Percentiles rank a stretch among this genome's conserved stretches.
Evolutionary conservation across 2,329 filamentous ascomycete genomes (phyloP).

Genomic region (Tricladium varicosporioides): DNA sequence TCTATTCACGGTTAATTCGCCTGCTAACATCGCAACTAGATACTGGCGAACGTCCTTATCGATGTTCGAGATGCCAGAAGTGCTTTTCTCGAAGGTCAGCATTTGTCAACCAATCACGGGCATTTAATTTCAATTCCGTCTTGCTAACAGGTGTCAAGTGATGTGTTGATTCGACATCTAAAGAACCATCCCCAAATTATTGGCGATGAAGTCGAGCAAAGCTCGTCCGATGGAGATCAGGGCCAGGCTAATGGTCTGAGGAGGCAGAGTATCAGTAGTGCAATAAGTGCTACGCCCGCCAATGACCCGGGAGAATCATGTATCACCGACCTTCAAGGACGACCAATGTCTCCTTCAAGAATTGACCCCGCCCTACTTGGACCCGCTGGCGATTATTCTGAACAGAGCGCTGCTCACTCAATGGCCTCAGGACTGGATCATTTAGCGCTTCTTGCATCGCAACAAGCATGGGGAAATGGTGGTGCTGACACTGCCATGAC

Average conservation of each 20-base stretch:
- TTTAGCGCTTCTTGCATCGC: slow-evolving; percentile 22
- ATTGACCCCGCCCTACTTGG: slow-evolving; percentile 24
- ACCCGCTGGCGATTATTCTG: slow-evolving; percentile 12
- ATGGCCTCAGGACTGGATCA: slow-evolving; percentile 24
- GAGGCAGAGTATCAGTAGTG: slow-evolving; percentile 10
- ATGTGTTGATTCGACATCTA: slow-evolving; percentile 27
- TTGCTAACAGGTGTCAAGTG: slow-evolving; percentile 18
- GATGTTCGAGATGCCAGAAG: slow-evolving; percentile 52
- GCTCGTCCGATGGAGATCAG: slow-evolving; percentile 18
- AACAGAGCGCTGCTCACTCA: slow-evolving; percentile 14
- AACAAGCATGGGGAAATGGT: slow-evolving; percentile 22
- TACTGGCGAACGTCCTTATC: slow-evolving; percentile 52
- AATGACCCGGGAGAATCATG: neutral
- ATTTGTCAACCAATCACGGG: slow-evolving; percentile 3
- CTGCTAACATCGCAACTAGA: slow-evolving; percentile 38
- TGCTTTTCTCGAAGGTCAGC: slow-evolving; percentile 52
- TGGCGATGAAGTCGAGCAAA: slow-evolving; percentile 21
- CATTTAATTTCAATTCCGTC: neutral
- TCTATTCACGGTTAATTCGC: neutral
- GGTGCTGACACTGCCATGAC: slow-evolving; percentile 20
- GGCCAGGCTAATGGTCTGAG: slow-evolving; percentile 14
- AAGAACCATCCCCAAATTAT: slow-evolving; percentile 25
- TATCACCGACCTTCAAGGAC: slow-evolving; percentile 1
- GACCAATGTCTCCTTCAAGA: slow-evolving; percentile 18
- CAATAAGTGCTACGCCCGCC: neutral